A percentile compares a stretch with the other conserved stretches of the same genome.
phyloP scores from a whole-genome alignment of 1,139 yeast genomes.

The Eremothecium sinecaudum region DNA sequence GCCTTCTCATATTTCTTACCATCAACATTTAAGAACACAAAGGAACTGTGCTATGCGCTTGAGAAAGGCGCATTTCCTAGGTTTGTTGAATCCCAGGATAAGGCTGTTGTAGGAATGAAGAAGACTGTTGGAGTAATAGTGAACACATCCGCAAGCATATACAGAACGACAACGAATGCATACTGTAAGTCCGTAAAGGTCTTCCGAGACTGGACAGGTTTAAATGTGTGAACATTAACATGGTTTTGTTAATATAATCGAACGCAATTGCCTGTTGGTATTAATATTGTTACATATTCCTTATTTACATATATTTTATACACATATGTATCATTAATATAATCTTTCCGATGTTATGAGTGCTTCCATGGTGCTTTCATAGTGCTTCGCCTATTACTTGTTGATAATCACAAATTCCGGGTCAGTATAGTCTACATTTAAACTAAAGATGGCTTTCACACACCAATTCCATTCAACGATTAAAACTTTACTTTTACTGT shows the following conservation, averaged over 20 bases:
- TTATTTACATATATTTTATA: too few relatives aligned
- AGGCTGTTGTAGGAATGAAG: slow-evolving; percentile 36
- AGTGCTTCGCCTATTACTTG: too few relatives aligned
- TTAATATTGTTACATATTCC: not conserved
- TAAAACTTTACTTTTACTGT: slow-evolving; percentile 14
- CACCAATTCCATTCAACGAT: slow-evolving; percentile 25
- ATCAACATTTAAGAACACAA: slow-evolving; percentile 58
- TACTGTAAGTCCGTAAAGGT: slow-evolving; percentile 6
- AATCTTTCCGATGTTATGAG: too few relatives aligned
- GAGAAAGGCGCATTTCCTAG: slow-evolving; percentile 60
- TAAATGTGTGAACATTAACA: slow-evolving; percentile 12
- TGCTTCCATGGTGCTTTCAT: too few relatives aligned
- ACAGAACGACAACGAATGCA: slow-evolving; percentile 15
- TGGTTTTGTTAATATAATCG: too few relatives aligned
- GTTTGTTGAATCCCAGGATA: slow-evolving; percentile 58
- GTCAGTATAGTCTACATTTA: slow-evolving; percentile 12
- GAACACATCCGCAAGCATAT: slow-evolving; percentile 10
- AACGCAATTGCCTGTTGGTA: too few relatives aligned
- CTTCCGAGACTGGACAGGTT: slow-evolving; percentile 16
- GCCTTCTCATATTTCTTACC: slow-evolving; percentile 77
- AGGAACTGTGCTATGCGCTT: slow-evolving; percentile 50
- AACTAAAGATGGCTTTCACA: slow-evolving; percentile 17
- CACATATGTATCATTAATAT: too few relatives aligned
- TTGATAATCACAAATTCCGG: slow-evolving; percentile 10
- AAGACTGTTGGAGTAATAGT: slow-evolving; percentile 35